Percentiles rank a stretch among this genome's conserved stretches.
phyloP scores from a whole-genome alignment of 2,329 filamentous ascomycete genomes.

The Rhexocercosporidium sp. region DNA sequence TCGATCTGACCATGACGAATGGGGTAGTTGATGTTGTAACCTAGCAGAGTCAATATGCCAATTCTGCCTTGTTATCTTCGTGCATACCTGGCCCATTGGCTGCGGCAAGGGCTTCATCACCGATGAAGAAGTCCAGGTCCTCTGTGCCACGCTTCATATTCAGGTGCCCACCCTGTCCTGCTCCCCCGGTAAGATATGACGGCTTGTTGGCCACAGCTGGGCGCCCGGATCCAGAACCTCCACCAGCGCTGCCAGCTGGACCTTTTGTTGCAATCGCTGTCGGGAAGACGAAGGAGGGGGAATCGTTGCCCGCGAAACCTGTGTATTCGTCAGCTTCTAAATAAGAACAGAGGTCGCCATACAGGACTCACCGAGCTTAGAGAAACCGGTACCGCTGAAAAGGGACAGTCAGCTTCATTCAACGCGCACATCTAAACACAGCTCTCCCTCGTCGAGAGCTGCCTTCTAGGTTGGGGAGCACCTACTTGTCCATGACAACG shows the following conservation, averaged over 20 bases:
- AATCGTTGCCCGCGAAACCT: constrained; percentile 99
- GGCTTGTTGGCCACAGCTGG: constrained; percentile 94
- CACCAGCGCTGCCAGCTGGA: constrained; percentile 67
- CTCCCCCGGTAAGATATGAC: constrained; percentile 90
- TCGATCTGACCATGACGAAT: constrained; percentile 98
- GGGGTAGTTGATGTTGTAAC: constrained; percentile 96
- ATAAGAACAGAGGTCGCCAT: background rate
- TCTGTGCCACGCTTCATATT: constrained; percentile 94
- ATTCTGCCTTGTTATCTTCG: background rate
- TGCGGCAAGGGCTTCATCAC: constrained; percentile 90
- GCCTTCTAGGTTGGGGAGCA: constrained; percentile 42
- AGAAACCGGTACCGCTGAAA: constrained; percentile 95
- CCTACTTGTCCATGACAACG: constrained; percentile 99
- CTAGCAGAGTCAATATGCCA: constrained; percentile 49
- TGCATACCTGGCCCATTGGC: constrained; percentile 76
- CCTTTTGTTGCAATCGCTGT: constrained; percentile 98
- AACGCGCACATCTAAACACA: background rate
- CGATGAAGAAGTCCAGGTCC: constrained; percentile 98
- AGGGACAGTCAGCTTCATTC: constrained; percentile 37
- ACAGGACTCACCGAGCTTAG: constrained; percentile 84
- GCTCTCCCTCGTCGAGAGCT: constrained; percentile 2
- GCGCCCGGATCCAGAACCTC: constrained; percentile 80
- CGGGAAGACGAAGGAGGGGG: constrained; percentile 98
- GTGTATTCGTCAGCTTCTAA: constrained; percentile 28
- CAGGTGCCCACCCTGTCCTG: constrained; percentile 81